phyloP scores from a whole-genome alignment of 352 stramenopile species.

The Globisporangium paroecandrum region DNA sequence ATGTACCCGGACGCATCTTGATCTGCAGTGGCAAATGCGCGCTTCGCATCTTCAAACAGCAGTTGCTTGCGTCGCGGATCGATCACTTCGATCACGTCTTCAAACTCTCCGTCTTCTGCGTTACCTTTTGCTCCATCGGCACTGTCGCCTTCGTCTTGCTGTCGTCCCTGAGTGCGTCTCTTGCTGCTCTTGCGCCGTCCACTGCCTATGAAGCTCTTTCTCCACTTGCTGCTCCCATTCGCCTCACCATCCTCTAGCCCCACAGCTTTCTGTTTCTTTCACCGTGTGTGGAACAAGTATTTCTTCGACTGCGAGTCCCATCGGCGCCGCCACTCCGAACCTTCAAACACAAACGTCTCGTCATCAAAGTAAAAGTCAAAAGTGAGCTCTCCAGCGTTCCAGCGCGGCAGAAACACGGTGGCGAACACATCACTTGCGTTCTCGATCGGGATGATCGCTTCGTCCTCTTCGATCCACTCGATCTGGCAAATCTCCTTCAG shows the following conservation, averaged over 20 bases:
- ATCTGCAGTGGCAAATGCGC: conserved; percentile 34
- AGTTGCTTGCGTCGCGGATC: conserved; percentile 38
- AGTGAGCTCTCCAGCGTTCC: conserved; percentile 41
- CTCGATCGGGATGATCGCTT: conserved; percentile 32
- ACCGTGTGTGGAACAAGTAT: conserved; percentile 34
- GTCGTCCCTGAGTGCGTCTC: background rate
- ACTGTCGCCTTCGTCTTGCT: background rate
- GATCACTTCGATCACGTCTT: conserved; percentile 35
- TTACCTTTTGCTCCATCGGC: background rate
- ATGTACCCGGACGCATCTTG: conserved; percentile 33
- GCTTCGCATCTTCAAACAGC: conserved; percentile 27
- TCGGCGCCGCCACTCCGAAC: conserved; percentile 28
- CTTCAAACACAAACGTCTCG: conserved; percentile 40
- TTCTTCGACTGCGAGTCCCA: conserved; percentile 30
- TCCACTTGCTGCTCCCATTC: background rate
- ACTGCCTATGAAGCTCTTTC: conserved; percentile 8
- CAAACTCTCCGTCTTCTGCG: conserved; percentile 19
- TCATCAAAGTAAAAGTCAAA: conserved; percentile 64
- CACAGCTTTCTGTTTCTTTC: conserved; percentile 7
- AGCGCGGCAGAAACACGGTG: conserved; percentile 38
- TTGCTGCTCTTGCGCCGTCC: conserved; percentile 9
- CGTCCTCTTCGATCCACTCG: conserved; percentile 51
- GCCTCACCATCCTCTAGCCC: background rate
- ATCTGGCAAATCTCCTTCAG: conserved; percentile 41
- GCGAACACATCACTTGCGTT: conserved; percentile 44